Percentiles rank a stretch among this genome's conserved stretches.
Conservation (phyloP, 108 stramenopile genomes). For the Schizochytrium sp. region DNA sequence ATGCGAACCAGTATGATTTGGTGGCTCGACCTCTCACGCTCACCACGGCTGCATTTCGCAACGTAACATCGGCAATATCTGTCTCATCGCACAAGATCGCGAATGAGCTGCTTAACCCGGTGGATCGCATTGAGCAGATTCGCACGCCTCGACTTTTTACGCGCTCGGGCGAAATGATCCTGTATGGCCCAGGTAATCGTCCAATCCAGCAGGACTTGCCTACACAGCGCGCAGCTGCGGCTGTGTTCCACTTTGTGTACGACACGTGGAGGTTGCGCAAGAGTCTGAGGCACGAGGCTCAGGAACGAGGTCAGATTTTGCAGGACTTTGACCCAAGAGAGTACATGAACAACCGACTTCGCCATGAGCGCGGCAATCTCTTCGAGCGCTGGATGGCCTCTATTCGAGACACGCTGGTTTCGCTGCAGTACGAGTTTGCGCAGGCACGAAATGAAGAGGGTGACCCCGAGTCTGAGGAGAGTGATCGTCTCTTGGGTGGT, state of each 20-base stretch:
- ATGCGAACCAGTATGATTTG: background rate
- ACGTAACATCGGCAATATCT: background rate
- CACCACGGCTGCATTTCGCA: background rate
- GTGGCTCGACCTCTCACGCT: background rate
- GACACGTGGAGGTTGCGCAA: background rate
- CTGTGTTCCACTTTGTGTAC: background rate
- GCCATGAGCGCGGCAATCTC: too few relatives aligned
- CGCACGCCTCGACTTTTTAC: background rate
- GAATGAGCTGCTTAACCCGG: background rate
- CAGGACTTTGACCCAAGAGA: background rate
- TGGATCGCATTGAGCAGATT: background rate
- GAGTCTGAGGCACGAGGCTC: background rate
- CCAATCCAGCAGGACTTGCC: background rate
- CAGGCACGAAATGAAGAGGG: too few relatives aligned
- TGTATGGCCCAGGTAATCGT: background rate
- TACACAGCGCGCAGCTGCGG: background rate
- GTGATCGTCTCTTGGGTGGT: too few relatives aligned
- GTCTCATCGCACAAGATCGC: background rate
- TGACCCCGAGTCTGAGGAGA: too few relatives aligned
- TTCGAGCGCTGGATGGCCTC: too few relatives aligned
- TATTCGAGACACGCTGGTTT: too few relatives aligned
- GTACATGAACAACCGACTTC: background rate
- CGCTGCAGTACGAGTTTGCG: too few relatives aligned
- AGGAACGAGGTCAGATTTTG: background rate
- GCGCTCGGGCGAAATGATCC: background rate